phyloP scores from a whole-genome alignment of 2,329 filamentous ascomycete genomes.

The Thyridium curvatum region DNA sequence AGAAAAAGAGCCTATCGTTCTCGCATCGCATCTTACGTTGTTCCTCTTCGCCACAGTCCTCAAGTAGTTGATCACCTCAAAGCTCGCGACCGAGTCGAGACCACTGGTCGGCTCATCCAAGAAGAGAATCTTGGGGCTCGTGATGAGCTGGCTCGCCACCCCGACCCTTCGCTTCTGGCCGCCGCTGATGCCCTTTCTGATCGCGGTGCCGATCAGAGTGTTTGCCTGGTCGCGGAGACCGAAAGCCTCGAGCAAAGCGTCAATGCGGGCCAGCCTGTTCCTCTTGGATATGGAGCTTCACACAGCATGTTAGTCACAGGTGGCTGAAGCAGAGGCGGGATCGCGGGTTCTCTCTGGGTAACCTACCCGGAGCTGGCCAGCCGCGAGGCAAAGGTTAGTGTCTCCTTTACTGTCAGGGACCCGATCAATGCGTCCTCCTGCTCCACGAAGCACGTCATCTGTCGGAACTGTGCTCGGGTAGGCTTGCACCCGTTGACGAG shows the following conservation, averaged over 20 bases:
- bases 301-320: constrained; percentile 4
- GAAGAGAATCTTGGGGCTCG: constrained; percentile 73
- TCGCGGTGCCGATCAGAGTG: constrained; percentile 73
- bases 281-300: constrained; percentile 31
- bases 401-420: constrained; percentile 73
- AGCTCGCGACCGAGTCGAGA: constrained; percentile 70
- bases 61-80: constrained; percentile 71
- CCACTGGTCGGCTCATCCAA: constrained; percentile 81
- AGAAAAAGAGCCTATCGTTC: neutral
- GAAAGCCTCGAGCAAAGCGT: constrained; percentile 63
- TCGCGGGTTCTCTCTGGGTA: constrained; percentile 20
- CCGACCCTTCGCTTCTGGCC: constrained; percentile 79
- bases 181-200: constrained; percentile 76
- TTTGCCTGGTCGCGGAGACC: constrained; percentile 64
- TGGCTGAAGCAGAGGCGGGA: neutral
- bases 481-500: constrained; percentile 57
- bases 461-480: constrained; percentile 49
- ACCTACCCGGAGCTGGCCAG: constrained; percentile 48
- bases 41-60: constrained; percentile 59
- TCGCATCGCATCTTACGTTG: constrained; percentile 39
- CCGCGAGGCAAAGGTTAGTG: constrained; percentile 69
- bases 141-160: constrained; percentile 76
- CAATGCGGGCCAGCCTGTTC: constrained; percentile 57
- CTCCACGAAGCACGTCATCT: constrained; percentile 73
- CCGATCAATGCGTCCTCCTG: constrained; percentile 83